A percentile compares a stretch with the other conserved stretches of the same genome.
Conservation (phyloP, 768 basidiomycete species). For the Boletus rex-veris region DNA sequence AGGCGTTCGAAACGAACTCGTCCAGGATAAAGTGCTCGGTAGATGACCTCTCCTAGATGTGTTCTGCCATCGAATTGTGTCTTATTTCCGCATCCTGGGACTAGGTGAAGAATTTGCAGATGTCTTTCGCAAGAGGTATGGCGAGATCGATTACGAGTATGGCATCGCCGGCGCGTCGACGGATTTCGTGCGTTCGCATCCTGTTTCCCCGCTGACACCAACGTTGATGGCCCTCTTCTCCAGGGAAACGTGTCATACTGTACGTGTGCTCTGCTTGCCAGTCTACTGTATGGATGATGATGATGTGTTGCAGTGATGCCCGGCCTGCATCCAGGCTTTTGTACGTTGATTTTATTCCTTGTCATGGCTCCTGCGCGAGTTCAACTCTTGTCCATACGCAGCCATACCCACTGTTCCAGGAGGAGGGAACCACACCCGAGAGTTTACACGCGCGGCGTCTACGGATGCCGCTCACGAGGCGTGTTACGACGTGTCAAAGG, state of each 20-base stretch:
- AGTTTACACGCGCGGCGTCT: conserved; percentile 58
- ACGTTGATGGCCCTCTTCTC: neutral
- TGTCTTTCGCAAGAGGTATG: conserved; percentile 57
- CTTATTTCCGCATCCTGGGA: neutral
- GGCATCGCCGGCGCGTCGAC: conserved; percentile 74
- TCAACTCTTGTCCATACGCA: conserved; percentile 21
- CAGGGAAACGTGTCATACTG: conserved; percentile 64
- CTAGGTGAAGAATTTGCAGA: conserved; percentile 63
- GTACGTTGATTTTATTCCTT: conserved; percentile 8
- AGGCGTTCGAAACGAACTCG: conserved; percentile 47
- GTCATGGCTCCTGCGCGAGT: neutral
- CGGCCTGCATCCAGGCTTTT: conserved; percentile 66
- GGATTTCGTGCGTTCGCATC: conserved; percentile 62
- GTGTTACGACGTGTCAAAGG: conserved; percentile 63
- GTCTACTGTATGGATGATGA: neutral
- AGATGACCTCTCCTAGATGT: neutral
- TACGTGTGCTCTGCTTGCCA: conserved; percentile 22
- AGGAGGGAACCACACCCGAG: conserved; percentile 75
- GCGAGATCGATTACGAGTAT: conserved; percentile 56
- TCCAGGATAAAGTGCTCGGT: conserved; percentile 67
- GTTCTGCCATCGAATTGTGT: neutral
- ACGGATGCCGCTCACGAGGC: conserved; percentile 61
- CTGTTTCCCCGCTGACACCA: neutral
- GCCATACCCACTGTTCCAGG: conserved; percentile 69
- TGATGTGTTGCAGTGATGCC: conserved; percentile 45